Evolutionary conservation across 306 rosid species (phyloP).

Genomic region (Rosa rugosa): DNA sequence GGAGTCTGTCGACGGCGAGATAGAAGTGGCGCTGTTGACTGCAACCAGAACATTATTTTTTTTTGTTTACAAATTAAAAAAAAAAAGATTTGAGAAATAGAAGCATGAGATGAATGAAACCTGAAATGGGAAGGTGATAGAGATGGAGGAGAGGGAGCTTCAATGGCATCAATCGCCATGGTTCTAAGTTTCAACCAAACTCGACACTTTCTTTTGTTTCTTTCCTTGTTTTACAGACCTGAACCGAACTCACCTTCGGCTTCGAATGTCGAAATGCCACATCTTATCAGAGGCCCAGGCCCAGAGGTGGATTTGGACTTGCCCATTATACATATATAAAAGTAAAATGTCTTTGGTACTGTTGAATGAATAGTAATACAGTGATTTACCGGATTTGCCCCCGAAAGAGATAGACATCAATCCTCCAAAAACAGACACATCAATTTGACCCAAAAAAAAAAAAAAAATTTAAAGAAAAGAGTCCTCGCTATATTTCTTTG

Average conservation of each 20-base stretch:
- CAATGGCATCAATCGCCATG: constrained; percentile 51
- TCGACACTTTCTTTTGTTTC: neutral
- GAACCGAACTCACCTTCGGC: neutral
- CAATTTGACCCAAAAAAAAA: too few species aligned
- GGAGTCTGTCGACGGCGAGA: constrained; percentile 77
- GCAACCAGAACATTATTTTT: constrained; percentile 2
- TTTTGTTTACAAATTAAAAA: neutral
- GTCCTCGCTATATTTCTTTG: too few species aligned
- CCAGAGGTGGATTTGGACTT: neutral
- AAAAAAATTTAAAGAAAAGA: too few species aligned
- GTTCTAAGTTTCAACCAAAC: neutral
- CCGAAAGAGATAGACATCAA: too few species aligned
- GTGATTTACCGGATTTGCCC: too few species aligned
- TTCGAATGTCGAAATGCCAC: neutral
- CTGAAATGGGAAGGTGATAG: constrained; percentile 37
- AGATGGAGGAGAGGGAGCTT: constrained; percentile 44
- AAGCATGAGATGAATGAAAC: constrained; percentile 3
- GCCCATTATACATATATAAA: too few species aligned
- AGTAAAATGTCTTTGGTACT: too few species aligned
- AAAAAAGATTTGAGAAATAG: neutral
- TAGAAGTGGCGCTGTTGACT: constrained; percentile 81
- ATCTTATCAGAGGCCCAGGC: neutral
- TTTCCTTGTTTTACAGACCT: too few species aligned
- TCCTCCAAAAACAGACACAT: too few species aligned
- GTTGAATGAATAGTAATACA: too few species aligned